Evolutionary conservation across 306 rosid genomes (phyloP).

Genomic region (Dryas alaskensis): DNA sequence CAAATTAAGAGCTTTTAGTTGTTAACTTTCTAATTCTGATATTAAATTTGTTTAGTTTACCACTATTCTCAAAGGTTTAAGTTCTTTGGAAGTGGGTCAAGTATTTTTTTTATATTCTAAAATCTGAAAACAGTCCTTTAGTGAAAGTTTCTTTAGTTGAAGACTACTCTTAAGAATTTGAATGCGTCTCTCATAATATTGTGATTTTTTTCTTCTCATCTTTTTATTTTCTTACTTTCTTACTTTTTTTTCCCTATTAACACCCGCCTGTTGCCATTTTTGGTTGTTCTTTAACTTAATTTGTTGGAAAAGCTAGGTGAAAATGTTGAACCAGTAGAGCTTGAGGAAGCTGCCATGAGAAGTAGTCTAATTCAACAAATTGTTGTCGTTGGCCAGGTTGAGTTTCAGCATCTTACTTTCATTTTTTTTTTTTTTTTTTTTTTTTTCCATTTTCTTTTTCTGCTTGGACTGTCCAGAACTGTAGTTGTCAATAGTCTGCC

Average conservation of each 20-base stretch:
- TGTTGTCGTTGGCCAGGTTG: conserved; percentile 90
- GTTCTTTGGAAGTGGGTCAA: neutral
- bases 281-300: conserved; percentile 13
- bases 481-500: conserved; percentile 5
- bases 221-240: neutral
- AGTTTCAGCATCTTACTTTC: conserved; percentile 3
- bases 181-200: neutral
- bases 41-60: neutral
- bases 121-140: neutral
- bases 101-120: neutral
- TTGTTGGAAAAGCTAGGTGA: conserved; percentile 60
- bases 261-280: neutral
- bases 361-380: conserved; percentile 83
- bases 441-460: neutral
- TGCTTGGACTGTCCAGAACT: conserved; percentile 8
- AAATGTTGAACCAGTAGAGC: conserved; percentile 82
- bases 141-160: neutral
- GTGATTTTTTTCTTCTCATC: too few species aligned
- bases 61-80: neutral
- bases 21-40: neutral
- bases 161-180: neutral
- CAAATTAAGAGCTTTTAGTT: neutral
- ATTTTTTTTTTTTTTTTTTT: neutral
- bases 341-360: conserved; percentile 91
- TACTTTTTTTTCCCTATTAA: conserved; percentile 3